Conservation (phyloP, 108 stramenopile genomes). For the Nitzschia sp. region DNA sequence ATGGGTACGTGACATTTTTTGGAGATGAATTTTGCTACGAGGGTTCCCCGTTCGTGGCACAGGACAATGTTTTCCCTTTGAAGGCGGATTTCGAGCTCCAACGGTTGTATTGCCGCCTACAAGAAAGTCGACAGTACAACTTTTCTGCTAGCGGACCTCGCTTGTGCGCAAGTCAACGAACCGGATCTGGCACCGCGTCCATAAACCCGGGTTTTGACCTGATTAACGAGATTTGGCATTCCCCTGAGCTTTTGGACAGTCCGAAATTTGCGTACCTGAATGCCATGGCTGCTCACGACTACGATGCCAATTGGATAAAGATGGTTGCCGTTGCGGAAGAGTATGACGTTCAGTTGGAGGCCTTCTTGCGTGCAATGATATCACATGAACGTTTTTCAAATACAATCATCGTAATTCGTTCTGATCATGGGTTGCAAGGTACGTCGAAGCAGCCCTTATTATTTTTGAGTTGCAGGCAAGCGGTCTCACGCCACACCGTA, state of each 20-base stretch:
- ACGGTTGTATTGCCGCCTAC: not conserved
- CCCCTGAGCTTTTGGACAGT: not conserved
- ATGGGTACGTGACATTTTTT: constrained; percentile 58
- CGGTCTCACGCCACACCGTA: not conserved
- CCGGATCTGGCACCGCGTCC: not conserved
- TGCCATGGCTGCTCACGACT: constrained; percentile 58
- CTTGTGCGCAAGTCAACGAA: not conserved
- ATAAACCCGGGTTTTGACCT: not conserved
- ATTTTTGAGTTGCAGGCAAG: not conserved
- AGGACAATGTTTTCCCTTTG: constrained; percentile 9
- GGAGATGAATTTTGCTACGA: constrained; percentile 67
- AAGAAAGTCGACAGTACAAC: not conserved
- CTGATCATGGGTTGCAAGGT: constrained; percentile 52
- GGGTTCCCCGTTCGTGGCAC: constrained; percentile 44
- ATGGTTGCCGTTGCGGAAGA: constrained; percentile 34
- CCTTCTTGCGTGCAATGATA: constrained; percentile 39
- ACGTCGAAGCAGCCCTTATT: not conserved
- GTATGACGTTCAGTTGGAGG: constrained; percentile 37
- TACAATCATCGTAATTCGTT: constrained; percentile 49
- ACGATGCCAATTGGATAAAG: constrained; percentile 33
- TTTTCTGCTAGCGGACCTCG: not conserved
- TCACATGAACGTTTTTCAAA: constrained; percentile 14
- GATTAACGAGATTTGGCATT: not conserved
- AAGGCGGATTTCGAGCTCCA: not conserved
- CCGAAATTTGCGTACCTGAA: constrained; percentile 62